These are phyloP conservation scores for Juncus inflexus DNA, from an alignment of 176 grass and related monocot species.

Conservation along the genomic window DNA sequence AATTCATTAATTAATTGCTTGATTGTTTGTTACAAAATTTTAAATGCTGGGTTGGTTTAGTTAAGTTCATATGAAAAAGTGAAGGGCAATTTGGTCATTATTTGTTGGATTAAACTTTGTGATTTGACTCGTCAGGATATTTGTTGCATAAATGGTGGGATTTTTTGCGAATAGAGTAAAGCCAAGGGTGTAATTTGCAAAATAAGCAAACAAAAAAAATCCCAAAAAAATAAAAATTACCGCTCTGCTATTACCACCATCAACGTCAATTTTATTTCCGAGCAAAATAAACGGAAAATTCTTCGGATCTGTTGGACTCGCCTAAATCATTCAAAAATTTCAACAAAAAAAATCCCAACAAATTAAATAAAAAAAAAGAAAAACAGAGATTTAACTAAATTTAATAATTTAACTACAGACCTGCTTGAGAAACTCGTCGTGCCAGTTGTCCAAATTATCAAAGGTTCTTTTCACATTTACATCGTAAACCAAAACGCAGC, in stretches of 20 bases:
- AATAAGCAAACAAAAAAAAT: no score
- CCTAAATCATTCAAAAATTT: constrained; percentile 29
- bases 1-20: neutral
- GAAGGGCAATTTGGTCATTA: no score
- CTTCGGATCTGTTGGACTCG: constrained; percentile 58
- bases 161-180: no score
- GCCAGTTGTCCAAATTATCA: constrained; percentile 77
- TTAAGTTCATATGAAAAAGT: no score
- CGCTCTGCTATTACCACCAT: constrained; percentile 69
- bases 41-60: no score
- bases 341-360: constrained; percentile 22
- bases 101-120: no score
- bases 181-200: neutral
- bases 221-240: constrained; percentile 39
- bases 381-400: no score
- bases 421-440: constrained; percentile 92
- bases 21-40: neutral
- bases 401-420: constrained; percentile 31
- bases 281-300: constrained; percentile 85
- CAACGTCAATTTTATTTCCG: constrained; percentile 91
- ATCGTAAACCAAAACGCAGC: constrained; percentile 91
- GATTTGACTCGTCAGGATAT: no score
- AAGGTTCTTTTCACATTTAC: constrained; percentile 77
- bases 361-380: constrained; percentile 14
- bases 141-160: no score